Percentiles rank a stretch among this genome's conserved stretches.
phyloP scores from a whole-genome alignment of 495 filamentous ascomycete species.

The Aspergillus incahuasiensis region DNA sequence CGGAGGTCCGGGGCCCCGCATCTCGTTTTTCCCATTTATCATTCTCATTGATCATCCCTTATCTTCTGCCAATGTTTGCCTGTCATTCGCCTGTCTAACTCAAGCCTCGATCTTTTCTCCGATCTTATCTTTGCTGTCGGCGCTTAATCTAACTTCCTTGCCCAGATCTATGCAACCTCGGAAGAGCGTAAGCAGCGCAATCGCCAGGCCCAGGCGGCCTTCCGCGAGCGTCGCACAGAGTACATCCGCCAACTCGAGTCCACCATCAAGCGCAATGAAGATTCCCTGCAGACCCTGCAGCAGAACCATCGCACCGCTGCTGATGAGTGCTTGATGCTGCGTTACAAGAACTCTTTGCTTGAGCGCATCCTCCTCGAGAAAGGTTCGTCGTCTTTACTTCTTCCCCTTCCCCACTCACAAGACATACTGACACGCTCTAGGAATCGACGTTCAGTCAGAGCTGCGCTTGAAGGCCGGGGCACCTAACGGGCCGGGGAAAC shows the following conservation, averaged over 20 bases:
- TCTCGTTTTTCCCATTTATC: constrained; percentile 25
- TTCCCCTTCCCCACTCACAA: not conserved
- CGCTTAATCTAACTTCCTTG: constrained; percentile 14
- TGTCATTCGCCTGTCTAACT: constrained; percentile 1
- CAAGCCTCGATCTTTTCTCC: constrained; percentile 16
- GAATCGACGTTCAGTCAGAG: constrained; percentile 96
- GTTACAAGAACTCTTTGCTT: constrained; percentile 95
- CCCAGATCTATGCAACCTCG: constrained; percentile 92
- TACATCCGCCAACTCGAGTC: constrained; percentile 99
- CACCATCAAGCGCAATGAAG: constrained; percentile 96
- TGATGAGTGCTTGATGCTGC: constrained; percentile 95
- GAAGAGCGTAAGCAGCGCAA: constrained; percentile 98
- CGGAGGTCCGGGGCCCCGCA: constrained; percentile 24
- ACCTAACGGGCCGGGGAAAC: constrained; percentile 57
- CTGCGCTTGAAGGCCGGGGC: constrained; percentile 78
- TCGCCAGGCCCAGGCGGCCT: constrained; percentile 93
- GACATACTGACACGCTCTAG: constrained; percentile 36
- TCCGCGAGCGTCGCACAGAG: constrained; percentile 92
- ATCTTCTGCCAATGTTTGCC: constrained; percentile 13
- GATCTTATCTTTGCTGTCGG: constrained; percentile 28
- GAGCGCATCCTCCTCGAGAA: constrained; percentile 95
- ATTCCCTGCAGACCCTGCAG: constrained; percentile 83
- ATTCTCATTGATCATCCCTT: constrained; percentile 18
- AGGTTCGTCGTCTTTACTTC: constrained; percentile 48
- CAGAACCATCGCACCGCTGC: constrained; percentile 91